Evolutionary conservation across 2,329 filamentous ascomycete species (phyloP), one percentile per base, ranked within the genome.

Genomic region (Alternaria postmessia): DNA sequence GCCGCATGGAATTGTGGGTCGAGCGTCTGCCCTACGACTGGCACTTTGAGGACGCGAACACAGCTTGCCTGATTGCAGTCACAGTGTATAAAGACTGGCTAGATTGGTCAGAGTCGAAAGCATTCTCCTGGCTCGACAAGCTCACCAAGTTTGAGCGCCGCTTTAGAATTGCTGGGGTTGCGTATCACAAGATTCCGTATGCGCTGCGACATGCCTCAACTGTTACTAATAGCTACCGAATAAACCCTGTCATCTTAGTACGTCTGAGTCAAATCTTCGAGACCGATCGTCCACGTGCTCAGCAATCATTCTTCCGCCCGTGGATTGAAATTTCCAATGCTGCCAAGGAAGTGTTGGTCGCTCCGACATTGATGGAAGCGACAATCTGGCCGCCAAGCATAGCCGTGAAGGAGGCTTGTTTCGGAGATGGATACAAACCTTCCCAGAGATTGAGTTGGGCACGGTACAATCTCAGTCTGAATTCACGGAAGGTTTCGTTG

Each of bases 321-420:
- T 63, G 60, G 60, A 16, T 42, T 18, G 20, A 42, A 4, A 47
- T 61, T 24, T 43, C 51, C 26, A 22, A 57, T n/a, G n/a, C 38
- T 6, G 51, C 36, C 3, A 28, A 28, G 11, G 20, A 41, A 0
- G 28, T 61, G 1, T 7, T 58, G 5, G n/a, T 3, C 51, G 44
- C n/a, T 51, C 53, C 4, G 20, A 46, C 12, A 14, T 46, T 4
- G 56, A 49, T 30, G 48, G 44, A 18, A 32, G 12, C 16, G 57
- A 48, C 5, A 7, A 26, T 16, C 26, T 58, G 38, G 38, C 38
- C 2, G 18, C 48, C 11, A 51, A 51, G 20, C 41, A 51, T 22
- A 62, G 58, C 8, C 18, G 49, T 7, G 61, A 64, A 51, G 59
- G 63, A 0, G 42, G 49, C 3, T 26, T 59, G n/a, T 63, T 57